phyloP scores from a whole-genome alignment of 2,329 filamentous ascomycete genomes.

The Neospermospora avenae region DNA sequence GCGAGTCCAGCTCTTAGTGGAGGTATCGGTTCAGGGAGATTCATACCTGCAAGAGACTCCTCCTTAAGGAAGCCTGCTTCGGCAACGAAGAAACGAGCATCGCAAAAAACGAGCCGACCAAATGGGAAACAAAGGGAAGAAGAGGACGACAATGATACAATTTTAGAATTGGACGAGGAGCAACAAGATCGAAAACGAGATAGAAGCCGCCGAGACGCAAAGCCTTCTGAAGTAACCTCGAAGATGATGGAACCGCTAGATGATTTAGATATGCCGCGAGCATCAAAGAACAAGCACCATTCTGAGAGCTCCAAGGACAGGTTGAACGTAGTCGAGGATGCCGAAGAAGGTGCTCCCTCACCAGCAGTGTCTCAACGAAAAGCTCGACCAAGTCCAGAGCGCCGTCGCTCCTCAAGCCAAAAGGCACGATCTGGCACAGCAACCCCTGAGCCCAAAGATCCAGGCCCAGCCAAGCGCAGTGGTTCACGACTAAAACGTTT shows the following conservation, averaged over 20 bases:
- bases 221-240: constrained; percentile 30
- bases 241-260: constrained; percentile 32
- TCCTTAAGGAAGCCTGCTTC: constrained; percentile 58
- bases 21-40: constrained; percentile 37
- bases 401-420: constrained; percentile 26
- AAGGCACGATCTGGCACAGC: constrained; percentile 46
- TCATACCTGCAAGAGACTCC: constrained; percentile 66
- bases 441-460: constrained; percentile 47
- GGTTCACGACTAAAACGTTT: constrained; percentile 57
- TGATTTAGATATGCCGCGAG: constrained; percentile 33
- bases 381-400: constrained; percentile 43
- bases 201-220: constrained; percentile 22
- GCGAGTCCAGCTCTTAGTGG: constrained; percentile 19
- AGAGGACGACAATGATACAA: constrained; percentile 25
- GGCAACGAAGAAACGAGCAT: constrained; percentile 51
- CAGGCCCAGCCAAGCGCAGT: constrained; percentile 47
- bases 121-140: constrained; percentile 40
- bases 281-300: constrained; percentile 27
- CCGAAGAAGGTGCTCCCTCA: constrained; percentile 65
- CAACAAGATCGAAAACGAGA: constrained; percentile 24
- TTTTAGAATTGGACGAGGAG: constrained; percentile 26
- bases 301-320: constrained; percentile 22
- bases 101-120: constrained; percentile 47
- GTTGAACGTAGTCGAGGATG: constrained; percentile 18
- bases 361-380: constrained; percentile 63